Base-by-base conservation (phyloP, 441 rosid genomes). In the Bocquillonia castaneifolia region DNA sequence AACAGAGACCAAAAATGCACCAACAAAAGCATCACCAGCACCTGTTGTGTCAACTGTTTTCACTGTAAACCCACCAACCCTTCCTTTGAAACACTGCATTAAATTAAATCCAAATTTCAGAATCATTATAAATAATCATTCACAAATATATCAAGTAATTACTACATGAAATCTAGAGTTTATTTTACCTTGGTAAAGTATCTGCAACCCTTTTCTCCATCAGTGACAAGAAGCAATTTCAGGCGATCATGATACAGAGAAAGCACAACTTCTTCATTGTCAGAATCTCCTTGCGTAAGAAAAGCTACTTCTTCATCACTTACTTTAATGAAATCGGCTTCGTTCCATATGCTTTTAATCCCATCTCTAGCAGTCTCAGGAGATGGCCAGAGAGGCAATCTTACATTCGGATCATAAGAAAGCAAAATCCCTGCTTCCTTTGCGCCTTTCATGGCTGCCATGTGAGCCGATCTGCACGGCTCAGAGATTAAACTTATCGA, bases 1-100 rank as follows among this genome's bases (percentile, higher is more conserved):
- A 10, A 88, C 6, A 28, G 83, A 75, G 10, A 76, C 53, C 28
- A 86, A 76, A 54, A 86, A 37, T 17, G 93, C 53, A 36, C 93
- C 93, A 29, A 90, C 96, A 70, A 90, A 90, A 25, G 93, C 66
- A 74, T 90, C 93, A 36, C 93, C 93, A 61, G 93, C 91, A 14
- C 96, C 93, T 6, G 93, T 90, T 47, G 91, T 83, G 40, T 88
- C 96, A 22, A 88, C 70, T 9, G 88, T 58, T 22, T 85, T 85
- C 78, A 88, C 91, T 12, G 83, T 17, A 54, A 72, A 84, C 0
- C 96, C 89, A 1, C 62, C 18, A 14, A 86, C 78, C 51, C 45
- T 78, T 47, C 93, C 90, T 77, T 79, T 90, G 76, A 86, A 86
- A 53, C 63, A 74, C 91, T 88, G 79, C 17, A 18, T 17, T 23